These are phyloP conservation scores for Furcasterigmium sp. DNA, from an alignment of 2,329 filamentous ascomycete species.

Conservation along the genomic window DNA sequence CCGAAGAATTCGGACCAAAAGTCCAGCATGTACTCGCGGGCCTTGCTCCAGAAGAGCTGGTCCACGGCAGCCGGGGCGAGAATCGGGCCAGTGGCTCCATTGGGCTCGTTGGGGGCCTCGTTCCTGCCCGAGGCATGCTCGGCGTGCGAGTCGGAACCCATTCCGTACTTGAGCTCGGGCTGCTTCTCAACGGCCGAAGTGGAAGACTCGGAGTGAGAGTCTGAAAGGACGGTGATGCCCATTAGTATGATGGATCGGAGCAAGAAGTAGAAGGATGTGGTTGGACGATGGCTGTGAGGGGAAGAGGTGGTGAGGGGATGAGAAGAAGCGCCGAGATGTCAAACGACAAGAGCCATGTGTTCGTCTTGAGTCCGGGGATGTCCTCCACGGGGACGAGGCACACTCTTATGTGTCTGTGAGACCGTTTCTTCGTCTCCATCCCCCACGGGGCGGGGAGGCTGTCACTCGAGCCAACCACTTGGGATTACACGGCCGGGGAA, in stretches of 20 bases:
- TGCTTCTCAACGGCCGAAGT: slow-evolving; percentile 23
- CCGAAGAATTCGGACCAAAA: slow-evolving; percentile 64
- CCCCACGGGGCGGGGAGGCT: slow-evolving; percentile 11
- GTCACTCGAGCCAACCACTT: slow-evolving; percentile 3
- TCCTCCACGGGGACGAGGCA: slow-evolving; percentile 10
- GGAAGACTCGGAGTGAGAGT: slow-evolving; percentile 26
- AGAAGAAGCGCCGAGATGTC: slow-evolving; percentile 5
- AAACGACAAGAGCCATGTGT: slow-evolving; percentile 5
- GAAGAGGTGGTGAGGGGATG: background rate
- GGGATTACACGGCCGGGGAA: slow-evolving; percentile 1
- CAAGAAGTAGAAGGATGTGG: slow-evolving; percentile 1
- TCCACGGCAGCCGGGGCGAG: slow-evolving; percentile 14
- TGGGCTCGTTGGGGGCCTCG: background rate
- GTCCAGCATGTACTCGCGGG: slow-evolving; percentile 47
- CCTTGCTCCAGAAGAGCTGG: slow-evolving; percentile 41
- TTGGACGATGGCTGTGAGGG: background rate
- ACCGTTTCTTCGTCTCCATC: background rate
- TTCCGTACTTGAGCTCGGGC: slow-evolving; percentile 23
- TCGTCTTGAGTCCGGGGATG: slow-evolving; percentile 6
- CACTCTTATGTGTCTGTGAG: slow-evolving; percentile 10
- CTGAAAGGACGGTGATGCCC: slow-evolving; percentile 19
- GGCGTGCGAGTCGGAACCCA: slow-evolving; percentile 18
- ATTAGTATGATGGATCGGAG: slow-evolving; percentile 16
- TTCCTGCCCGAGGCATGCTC: slow-evolving; percentile 10
- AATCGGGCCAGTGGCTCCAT: slow-evolving; percentile 7